These are phyloP conservation scores for Theobroma grandiflorum DNA, from an alignment of 441 rosid genomes.

Conservation along the genomic window DNA sequence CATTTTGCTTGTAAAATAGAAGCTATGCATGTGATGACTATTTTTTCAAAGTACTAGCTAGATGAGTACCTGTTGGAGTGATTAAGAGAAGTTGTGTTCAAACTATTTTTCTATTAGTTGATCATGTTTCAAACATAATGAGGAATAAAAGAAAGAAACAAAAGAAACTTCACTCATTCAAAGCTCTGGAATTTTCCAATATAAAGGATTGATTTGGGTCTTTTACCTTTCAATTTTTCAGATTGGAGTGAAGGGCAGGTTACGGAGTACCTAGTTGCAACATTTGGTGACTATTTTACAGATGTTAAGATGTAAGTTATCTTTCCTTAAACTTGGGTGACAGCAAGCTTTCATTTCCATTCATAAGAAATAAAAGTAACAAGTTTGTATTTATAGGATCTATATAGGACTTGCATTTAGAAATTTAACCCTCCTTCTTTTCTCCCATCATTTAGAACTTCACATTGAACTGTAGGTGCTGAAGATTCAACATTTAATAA, in stretches of 20 bases:
- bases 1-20: conserved; percentile 3
- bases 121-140: background rate
- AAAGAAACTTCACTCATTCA: background rate
- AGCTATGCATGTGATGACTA: background rate
- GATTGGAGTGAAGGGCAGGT: conserved; percentile 99
- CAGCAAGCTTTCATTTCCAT: background rate
- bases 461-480: background rate
- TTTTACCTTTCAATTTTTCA: conserved; percentile 47
- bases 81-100: background rate
- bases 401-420: background rate
- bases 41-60: background rate
- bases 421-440: background rate
- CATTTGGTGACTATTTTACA: conserved; percentile 93
- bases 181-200: background rate
- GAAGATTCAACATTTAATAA: conserved; percentile 11
- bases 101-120: background rate
- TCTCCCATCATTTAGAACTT: background rate
- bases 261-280: conserved; percentile 92
- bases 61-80: background rate
- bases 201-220: conserved; percentile 31
- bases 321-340: conserved; percentile 24
- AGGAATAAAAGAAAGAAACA: background rate
- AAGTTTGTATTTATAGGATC: background rate
- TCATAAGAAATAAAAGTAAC: background rate
- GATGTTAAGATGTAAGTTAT: conserved; percentile 94